Evolutionary conservation across 805 yeast species (phyloP), one percentile per base, ranked within the genome.

Genomic region (Candida maris): DNA sequence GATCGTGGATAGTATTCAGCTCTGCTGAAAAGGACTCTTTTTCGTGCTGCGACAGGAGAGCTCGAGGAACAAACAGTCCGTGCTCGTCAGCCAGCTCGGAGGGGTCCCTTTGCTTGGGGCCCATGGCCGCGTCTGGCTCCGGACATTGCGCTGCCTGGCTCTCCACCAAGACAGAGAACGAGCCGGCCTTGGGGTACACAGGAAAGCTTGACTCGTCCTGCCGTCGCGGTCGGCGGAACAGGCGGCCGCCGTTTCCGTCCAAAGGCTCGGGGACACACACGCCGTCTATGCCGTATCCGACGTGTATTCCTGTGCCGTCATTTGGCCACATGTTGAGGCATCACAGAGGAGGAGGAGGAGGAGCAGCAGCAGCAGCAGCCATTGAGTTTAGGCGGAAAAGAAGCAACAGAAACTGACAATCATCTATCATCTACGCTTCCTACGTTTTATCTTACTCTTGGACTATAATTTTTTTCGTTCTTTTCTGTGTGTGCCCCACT

Each of bases 231-330:
- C 31, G 31, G 19, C 31, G 19, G 14, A 28, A 28, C 8, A 28
- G 15, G 6, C 21, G 9, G 15, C 18, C 24, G 9, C 20, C 9
- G 9, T 8, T 17, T 22, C 23, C 26, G 4, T 13, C 15, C 20
- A 14, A 9, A 30, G 35, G 43, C 21, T 28, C 34, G 20, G 42
- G 49, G 3, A 58, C 23, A 9, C 50, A 55, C 6, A 55, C 39
- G 1, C 77, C 77, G 25, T 54, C 59, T 6, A 67, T 64, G 1
- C 77, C 77, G 45, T 66, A 67, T 3, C 69, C 54, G 25, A 71
- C 51, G 42, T 64, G 66, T 4, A 57, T 57, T 4, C 73, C 73
- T 25, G 56, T 44, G 13, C 59, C 62, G 22, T 50, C 49, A 35
- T 59, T 61, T 16, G 65, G 58, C 40, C 73, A 71, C 73, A 71